Base-by-base conservation (phyloP, 805 yeast genomes). In the Wickerhamomyces queroliae region DNA sequence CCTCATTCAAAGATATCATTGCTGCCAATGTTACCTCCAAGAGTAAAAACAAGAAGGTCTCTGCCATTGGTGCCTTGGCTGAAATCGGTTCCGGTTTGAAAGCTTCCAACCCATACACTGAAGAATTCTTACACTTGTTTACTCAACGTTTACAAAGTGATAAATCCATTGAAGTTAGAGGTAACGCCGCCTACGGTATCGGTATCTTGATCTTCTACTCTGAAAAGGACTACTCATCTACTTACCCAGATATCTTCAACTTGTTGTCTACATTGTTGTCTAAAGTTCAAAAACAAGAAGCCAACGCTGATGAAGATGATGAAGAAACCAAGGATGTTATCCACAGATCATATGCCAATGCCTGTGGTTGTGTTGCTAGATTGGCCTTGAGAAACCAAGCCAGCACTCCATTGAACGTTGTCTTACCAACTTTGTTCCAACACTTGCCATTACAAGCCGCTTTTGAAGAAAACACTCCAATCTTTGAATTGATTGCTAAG, bases 311-410 rank as follows among this genome's bases (percentile, higher is more conserved):
- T 40, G 77, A 69, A 41, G 84, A 78, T 45, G 88, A 80, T 53
- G 95, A 83, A 49, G 91, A 84, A 61, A 72, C 86, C 25, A 75
- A 74, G 55, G 95, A 88, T 48, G 83, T 78, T 44, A 76, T 86
- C 52, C 81, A 82, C 65, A 76, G 95, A 67, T 79, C 95, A 6
- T 78, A 77, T 50, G 96, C 98, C 44, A 93, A 93, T 62, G 96
- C 96, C 5, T 83, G 93, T 62, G 99, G 99, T 33, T 93, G 98
- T 74, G 95, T 90, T 42, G 90, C 96, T 15, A 80, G 99, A 65
- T 73, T 93, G 85, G 76, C 85, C 12, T 67, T 86, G 61, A 81
- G 83, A 58, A 75, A 84, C 60, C 79, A 77, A 53, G 66, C 64
- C 28, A 74, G 83, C 27, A 79, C 90, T 50, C 97, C 97, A 44